Evolutionary conservation across 805 yeast species (phyloP), one percentile per base, ranked within the genome.

Genomic region (Saturnispora hagleri): DNA sequence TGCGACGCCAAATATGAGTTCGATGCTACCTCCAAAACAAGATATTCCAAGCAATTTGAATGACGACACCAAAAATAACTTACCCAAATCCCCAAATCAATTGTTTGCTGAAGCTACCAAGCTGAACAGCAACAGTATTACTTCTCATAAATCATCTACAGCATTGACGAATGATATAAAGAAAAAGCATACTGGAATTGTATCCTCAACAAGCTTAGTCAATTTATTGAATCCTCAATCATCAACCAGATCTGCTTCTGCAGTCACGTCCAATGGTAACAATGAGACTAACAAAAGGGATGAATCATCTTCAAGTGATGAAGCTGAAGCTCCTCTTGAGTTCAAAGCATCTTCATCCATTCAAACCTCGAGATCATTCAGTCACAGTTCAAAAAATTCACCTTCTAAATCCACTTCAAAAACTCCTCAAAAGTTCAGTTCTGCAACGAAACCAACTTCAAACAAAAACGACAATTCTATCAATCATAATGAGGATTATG

Each of bases 401-500:
- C 44, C 44, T 41, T 12, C 44, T 41, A 41, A 41, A 41, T 41
- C 44, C 31, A 41, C 9, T 22, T 41, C 44, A 22, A 41, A 41
- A 22, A 41, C 44, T n/a, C 44, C 44, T 41, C 44, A 41, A n/a
- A 41, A 24, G 44, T 41, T 38, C 22, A 38, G 42, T 18, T 38
- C 42, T 18, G 22, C 24, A 18, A 38, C 42, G 18, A 38, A 13
- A 18, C 42, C 22, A 7, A 13, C 7, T 38, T 18, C 8, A 17
- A 18, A 13, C 26, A 38, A 36, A 12, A 36, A 24, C 5, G 28
- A 22, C 24, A 41, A 18, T 24, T 24, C 31, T 5, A 24, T 13
- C 12, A 24, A 41, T 22, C n/a, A 24, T 41, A 41, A 24, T 24
- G 73, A 70, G 42, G 75, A 72, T 52, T 51, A 47, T 36, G 12